Evolutionary conservation across 1,139 yeast species (phyloP).

Genomic region (Scheffersomyces insectosa): DNA sequence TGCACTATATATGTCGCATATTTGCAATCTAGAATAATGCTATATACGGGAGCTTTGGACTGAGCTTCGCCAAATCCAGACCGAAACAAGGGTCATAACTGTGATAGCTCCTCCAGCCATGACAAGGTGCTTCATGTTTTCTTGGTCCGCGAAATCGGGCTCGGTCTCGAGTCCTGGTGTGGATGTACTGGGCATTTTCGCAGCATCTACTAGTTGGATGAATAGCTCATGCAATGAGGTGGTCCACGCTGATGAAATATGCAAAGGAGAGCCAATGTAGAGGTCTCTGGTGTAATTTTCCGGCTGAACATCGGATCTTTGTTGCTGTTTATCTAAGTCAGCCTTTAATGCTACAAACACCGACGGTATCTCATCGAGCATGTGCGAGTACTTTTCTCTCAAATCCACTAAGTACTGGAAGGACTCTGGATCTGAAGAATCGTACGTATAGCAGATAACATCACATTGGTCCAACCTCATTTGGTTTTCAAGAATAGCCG

Average conservation of each 20-base stretch:
- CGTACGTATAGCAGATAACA: constrained; percentile 85
- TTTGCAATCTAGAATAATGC: not conserved
- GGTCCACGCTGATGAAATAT: constrained; percentile 87
- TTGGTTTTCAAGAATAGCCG: constrained; percentile 74
- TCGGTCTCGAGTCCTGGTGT: constrained; percentile 83
- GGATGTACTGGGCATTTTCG: constrained; percentile 71
- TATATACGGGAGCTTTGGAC: constrained; percentile 22
- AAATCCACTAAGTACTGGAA: constrained; percentile 79
- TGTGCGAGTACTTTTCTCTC: constrained; percentile 54
- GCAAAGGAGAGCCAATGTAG: constrained; percentile 67
- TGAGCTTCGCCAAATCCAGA: constrained; percentile 62
- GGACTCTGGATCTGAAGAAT: constrained; percentile 93
- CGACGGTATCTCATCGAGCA: constrained; percentile 70
- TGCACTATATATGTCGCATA: no score
- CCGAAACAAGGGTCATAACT: constrained; percentile 56
- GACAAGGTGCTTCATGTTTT: constrained; percentile 48
- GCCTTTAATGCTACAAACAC: constrained; percentile 92
- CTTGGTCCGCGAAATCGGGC: constrained; percentile 47
- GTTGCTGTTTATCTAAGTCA: constrained; percentile 93
- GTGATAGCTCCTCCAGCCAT: constrained; percentile 70
- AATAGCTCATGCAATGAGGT: constrained; percentile 82
- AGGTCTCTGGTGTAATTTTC: constrained; percentile 76
- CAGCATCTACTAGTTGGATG: constrained; percentile 86
- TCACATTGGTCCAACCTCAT: constrained; percentile 82
- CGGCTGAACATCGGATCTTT: constrained; percentile 81